These are phyloP conservation scores for Haplographium delicatum DNA, from an alignment of 495 filamentous ascomycete species.

Conservation along the genomic window DNA sequence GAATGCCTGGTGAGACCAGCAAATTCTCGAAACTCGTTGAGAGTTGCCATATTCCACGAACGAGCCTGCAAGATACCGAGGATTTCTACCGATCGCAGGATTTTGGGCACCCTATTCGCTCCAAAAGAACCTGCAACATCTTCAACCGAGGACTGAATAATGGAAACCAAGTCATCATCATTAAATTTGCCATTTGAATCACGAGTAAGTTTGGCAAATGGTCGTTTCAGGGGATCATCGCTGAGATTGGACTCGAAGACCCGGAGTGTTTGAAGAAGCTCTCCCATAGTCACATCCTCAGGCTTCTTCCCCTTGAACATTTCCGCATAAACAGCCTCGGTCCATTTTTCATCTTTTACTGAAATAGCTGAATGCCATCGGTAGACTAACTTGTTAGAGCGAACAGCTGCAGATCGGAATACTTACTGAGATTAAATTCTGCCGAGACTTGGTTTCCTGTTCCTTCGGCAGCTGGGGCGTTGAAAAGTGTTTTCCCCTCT, in stretches of 20 bases:
- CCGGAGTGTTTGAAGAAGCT: conserved; percentile 55
- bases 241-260: conserved; percentile 55
- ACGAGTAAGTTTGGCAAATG: conserved; percentile 59
- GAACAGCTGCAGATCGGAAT: background rate
- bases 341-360: conserved; percentile 68
- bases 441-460: conserved; percentile 71
- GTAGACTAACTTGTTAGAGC: conserved; percentile 42
- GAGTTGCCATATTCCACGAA: conserved; percentile 72
- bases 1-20: conserved; percentile 70
- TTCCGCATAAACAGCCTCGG: conserved; percentile 55
- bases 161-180: conserved; percentile 65
- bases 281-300: conserved; percentile 41
- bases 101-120: conserved; percentile 65
- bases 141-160: conserved; percentile 61
- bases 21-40: conserved; percentile 85
- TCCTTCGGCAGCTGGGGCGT: conserved; percentile 56
- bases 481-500: conserved; percentile 45
- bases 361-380: conserved; percentile 79
- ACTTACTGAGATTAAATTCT: conserved; percentile 58
- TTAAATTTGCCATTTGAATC: conserved; percentile 53
- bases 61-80: conserved; percentile 82
- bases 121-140: conserved; percentile 60
- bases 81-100: conserved; percentile 73
- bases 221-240: conserved; percentile 56
- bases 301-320: conserved; percentile 59